A percentile compares a stretch with the other conserved stretches of the same genome.
Evolutionary conservation across 495 filamentous ascomycete species (phyloP).

Genomic region (Poronia punctata): DNA sequence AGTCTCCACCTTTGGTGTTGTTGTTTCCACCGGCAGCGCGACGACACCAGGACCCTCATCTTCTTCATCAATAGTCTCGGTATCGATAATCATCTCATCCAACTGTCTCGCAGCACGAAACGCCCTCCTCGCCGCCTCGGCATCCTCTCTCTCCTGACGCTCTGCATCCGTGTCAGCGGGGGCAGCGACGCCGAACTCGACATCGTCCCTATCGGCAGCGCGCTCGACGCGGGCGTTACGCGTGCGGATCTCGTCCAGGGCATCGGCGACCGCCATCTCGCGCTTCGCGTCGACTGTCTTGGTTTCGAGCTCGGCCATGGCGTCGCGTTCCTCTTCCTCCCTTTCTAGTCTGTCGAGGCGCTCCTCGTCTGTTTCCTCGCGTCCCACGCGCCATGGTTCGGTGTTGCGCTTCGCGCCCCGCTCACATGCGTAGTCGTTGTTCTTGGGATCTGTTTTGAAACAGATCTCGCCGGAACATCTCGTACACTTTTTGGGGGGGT

Average conservation of each 20-base stretch:
- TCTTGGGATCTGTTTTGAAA: slow-evolving; percentile 91
- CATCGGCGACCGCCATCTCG: slow-evolving; percentile 96
- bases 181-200: slow-evolving; percentile 35
- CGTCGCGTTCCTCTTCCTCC: slow-evolving; percentile 71
- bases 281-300: slow-evolving; percentile 87
- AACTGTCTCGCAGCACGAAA: slow-evolving; percentile 54
- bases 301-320: slow-evolving; percentile 82
- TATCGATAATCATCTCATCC: slow-evolving; percentile 41
- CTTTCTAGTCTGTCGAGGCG: slow-evolving; percentile 74
- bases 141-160: slow-evolving; percentile 72
- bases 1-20: background rate
- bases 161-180: slow-evolving; percentile 51
- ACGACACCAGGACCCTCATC: slow-evolving; percentile 30
- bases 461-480: slow-evolving; percentile 84
- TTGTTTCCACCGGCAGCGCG: slow-evolving; percentile 19
- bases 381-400: slow-evolving; percentile 72
- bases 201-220: slow-evolving; percentile 56
- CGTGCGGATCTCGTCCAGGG: slow-evolving; percentile 87
- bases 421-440: slow-evolving; percentile 86
- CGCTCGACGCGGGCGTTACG: slow-evolving; percentile 82
- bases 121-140: slow-evolving; percentile 72
- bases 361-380: slow-evolving; percentile 79
- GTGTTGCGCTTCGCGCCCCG: slow-evolving; percentile 84
- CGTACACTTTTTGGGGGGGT: slow-evolving; percentile 74
- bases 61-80: slow-evolving; percentile 40